phyloP scores from a whole-genome alignment of 148 eudicot species.

The Vaccinium myrtillus region DNA sequence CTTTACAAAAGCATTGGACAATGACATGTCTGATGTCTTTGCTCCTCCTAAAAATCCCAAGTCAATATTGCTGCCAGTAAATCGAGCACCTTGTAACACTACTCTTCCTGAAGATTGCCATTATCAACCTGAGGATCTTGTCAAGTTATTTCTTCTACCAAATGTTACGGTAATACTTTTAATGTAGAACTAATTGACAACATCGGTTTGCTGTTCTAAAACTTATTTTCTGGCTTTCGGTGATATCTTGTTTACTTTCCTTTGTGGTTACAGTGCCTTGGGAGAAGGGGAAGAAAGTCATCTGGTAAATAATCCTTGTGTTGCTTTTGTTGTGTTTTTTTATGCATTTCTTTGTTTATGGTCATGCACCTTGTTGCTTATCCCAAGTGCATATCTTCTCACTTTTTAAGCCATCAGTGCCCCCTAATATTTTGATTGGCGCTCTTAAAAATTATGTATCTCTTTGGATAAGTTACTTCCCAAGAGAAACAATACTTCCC shows the following conservation, averaged over 20 bases:
- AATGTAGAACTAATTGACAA: background rate
- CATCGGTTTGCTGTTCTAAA: background rate
- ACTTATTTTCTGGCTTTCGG: background rate
- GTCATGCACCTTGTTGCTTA: background rate
- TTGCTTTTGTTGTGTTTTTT: background rate
- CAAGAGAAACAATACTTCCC: background rate
- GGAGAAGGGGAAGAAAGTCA: slow-evolving; percentile 61
- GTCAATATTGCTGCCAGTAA: slow-evolving; percentile 75
- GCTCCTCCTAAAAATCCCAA: slow-evolving; percentile 86
- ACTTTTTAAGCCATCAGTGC: background rate
- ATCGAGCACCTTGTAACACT: slow-evolving; percentile 58
- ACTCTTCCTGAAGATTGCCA: slow-evolving; percentile 98
- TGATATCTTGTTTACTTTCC: slow-evolving; percentile 15
- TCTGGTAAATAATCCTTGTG: slow-evolving; percentile 43
- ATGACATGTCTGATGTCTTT: slow-evolving; percentile 52
- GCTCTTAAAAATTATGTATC: background rate
- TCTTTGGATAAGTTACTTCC: background rate
- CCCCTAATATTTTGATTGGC: background rate
- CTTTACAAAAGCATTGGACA: slow-evolving; percentile 55
- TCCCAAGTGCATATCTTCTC: background rate
- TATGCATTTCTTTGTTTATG: background rate
- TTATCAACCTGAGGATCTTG: slow-evolving; percentile 94
- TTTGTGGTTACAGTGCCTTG: slow-evolving; percentile 77
- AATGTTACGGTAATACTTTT: slow-evolving; percentile 60
- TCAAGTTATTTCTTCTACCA: slow-evolving; percentile 87